Evolutionary conservation across 225 moss, liverwort and hornwort species (phyloP).

Genomic region (Ulota crispa): DNA sequence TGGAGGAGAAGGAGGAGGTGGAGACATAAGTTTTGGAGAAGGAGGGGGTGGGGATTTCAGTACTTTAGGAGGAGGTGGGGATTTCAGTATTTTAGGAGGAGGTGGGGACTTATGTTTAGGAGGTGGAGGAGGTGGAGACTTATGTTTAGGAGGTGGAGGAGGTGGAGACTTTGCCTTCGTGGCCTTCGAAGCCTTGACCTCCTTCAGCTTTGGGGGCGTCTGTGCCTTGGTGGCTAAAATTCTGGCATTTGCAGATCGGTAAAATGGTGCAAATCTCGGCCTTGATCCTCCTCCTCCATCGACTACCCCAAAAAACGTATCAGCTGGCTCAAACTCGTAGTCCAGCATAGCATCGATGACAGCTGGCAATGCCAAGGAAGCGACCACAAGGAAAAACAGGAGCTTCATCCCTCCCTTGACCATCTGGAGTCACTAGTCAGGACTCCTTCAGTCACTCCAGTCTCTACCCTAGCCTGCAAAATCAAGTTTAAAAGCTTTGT

Average conservation of each 20-base stretch:
- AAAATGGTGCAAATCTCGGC: not conserved
- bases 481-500: not conserved
- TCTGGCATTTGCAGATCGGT: not conserved
- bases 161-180: not conserved
- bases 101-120: not conserved
- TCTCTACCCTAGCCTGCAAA: not conserved
- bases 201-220: not conserved
- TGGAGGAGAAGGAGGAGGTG: not conserved
- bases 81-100: not conserved
- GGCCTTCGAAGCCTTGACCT: not conserved
- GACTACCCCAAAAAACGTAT: constrained; percentile 1
- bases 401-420: constrained; percentile 20
- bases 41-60: not conserved
- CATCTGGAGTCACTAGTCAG: not conserved
- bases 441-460: not conserved
- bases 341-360: not conserved
- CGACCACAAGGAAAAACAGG: constrained; percentile 21
- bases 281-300: not conserved
- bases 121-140: not conserved
- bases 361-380: constrained; percentile 5
- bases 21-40: not conserved
- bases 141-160: not conserved
- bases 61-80: not conserved
- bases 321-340: constrained; percentile 12
- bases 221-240: not conserved